Conservation (phyloP, 176 grass and related monocot species). For the bread wheat (Triticum aestivum) region IWGSC_CS_RefSeq_v2.1 NC_057799.1:279595788-279596287, state of each 20-base stretch:
- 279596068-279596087: conserved; percentile 35
- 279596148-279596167: conserved; percentile 13
- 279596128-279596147: conserved; percentile 8
- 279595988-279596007: conserved; percentile 66
- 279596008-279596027: conserved; percentile 27
- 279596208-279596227: background rate
- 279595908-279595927: conserved; percentile 36
- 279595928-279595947: conserved; percentile 74
- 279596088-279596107: conserved; percentile 32
- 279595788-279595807: conserved; percentile 37
- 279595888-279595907: conserved; percentile 66
- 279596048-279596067: conserved; percentile 28
- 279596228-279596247: background rate
- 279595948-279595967: conserved; percentile 71
- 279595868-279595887: conserved; percentile 51
- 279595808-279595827: conserved; percentile 11
- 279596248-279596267: conserved; percentile 23
- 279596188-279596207: conserved; percentile 4
- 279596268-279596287: conserved; percentile 42
- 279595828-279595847: background rate
- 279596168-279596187: conserved; percentile 38
- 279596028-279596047: conserved; percentile 41
- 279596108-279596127: conserved; percentile 22
- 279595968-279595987: conserved; percentile 70
- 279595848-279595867: conserved; percentile 34